phyloP scores from a whole-genome alignment of 495 filamentous ascomycete genomes.

The Penicillium malachiteum region DNA sequence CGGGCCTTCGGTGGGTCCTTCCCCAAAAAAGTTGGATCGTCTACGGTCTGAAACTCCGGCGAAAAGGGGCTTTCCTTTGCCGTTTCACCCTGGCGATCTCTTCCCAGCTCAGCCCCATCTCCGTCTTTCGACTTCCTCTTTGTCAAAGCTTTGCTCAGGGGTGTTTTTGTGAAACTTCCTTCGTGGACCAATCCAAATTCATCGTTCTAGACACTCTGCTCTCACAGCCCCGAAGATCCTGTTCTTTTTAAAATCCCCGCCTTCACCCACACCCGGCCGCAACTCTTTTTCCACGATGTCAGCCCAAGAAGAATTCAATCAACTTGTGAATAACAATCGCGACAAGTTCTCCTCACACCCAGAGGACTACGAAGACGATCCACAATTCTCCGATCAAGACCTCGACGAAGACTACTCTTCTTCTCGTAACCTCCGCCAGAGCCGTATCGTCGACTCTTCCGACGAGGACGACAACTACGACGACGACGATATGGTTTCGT shows the following conservation, averaged over 20 bases:
- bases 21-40: slow-evolving; percentile 4
- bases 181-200: neutral
- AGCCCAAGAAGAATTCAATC: slow-evolving; percentile 85
- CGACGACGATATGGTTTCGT: slow-evolving; percentile 40
- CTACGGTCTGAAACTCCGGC: slow-evolving; percentile 16
- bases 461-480: slow-evolving; percentile 42
- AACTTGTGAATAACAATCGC: slow-evolving; percentile 60
- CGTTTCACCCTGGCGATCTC: slow-evolving; percentile 31
- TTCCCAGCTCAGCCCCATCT: slow-evolving; percentile 23
- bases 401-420: slow-evolving; percentile 46
- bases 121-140: neutral
- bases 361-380: slow-evolving; percentile 44
- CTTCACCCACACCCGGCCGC: slow-evolving; percentile 3
- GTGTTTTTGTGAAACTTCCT: slow-evolving; percentile 1
- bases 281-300: slow-evolving; percentile 51
- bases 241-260: slow-evolving; percentile 15
- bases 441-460: slow-evolving; percentile 47
- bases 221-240: neutral
- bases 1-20: slow-evolving; percentile 23
- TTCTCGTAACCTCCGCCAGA: slow-evolving; percentile 47
- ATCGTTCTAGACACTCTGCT: neutral
- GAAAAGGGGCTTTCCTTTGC: slow-evolving; percentile 14
- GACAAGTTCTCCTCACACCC: slow-evolving; percentile 52
- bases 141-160: neutral
- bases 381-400: slow-evolving; percentile 45